Percentiles rank a stretch among this genome's conserved stretches.
Conservation (phyloP, 495 filamentous ascomycete species). For the Aspergillus homomorphus region DNA sequence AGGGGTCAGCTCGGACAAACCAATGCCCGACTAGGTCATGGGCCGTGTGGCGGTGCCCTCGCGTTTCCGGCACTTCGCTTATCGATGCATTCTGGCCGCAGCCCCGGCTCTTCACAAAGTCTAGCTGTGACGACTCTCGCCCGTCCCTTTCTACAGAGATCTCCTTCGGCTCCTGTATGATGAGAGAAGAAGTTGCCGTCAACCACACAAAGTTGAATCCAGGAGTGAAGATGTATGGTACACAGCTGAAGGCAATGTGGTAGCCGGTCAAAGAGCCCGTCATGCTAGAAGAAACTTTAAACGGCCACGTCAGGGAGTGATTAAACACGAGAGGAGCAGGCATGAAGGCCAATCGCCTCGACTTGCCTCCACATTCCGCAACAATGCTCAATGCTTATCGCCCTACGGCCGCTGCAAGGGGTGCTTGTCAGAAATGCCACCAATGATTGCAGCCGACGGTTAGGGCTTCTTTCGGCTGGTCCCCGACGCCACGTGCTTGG, state of each 20-base stretch:
- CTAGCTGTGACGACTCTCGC: neutral
- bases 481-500: neutral
- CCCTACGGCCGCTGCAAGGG: neutral
- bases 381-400: neutral
- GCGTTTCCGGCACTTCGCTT: no score
- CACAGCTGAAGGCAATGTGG: no score
- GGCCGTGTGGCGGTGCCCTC: neutral
- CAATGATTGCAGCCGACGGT: neutral
- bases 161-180: no score
- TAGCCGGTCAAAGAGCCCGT: no score
- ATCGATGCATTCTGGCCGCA: no score
- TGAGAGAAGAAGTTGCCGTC: no score
- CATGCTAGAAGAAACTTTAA: no score
- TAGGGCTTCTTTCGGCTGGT: neutral
- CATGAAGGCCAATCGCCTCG: neutral
- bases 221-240: no score
- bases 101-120: neutral
- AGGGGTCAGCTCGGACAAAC: neutral
- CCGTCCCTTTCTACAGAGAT: no score
- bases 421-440: neutral
- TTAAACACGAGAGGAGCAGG: neutral
- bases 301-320: neutral
- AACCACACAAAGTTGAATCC: no score
- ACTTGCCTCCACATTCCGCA: neutral
- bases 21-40: neutral